Evolutionary conservation across 176 grass and related monocot species (phyloP), one percentile per base, ranked within the genome.

Genomic region (barley (Hordeum vulgare)): DNA sequence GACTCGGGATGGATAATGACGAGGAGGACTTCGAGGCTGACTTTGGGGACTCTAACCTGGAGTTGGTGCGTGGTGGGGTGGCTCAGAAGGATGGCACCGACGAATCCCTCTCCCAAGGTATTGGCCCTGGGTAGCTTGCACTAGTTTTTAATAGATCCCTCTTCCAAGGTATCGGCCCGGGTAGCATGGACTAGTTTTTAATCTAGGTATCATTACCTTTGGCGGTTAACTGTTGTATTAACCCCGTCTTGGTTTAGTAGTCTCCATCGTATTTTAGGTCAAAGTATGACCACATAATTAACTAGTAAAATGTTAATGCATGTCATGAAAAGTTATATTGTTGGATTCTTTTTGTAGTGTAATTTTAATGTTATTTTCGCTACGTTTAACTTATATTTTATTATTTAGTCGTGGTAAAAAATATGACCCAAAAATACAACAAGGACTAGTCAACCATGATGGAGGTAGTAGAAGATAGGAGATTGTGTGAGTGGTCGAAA

Each of bases 1-100:
- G 24, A 11, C 26, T 40, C 4, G 3, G 20, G 66, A 9, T 7
- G 63, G 90, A 68, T n/a, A 69, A 79, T 63, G 68, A 74, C 14
- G 61, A 87, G 3, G 92, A 86, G 81, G 90, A 94, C 83, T 97
- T 94, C 75, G 84, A 94, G 76, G 90, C 92, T 9, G 90, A 91
- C 54, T 84, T 72, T 3, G 77, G 54, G 25, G 89, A 88, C 14
- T 86, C 86, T 6, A 82, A 89, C 60, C 72, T 66, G 75, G 93
- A 90, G 15, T n/a, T 85, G 7, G 21, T 74, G 29, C 7, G 0
- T 0, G 53, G 53, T 56, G 18, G 47, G 15, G 47, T 51, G 6
- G 9, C 9, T 0, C 45, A 27, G 49, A 60, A 53, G 31, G 45
- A 18, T 1, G 69, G 39, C 1, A 45, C 90, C 1, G 84, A 87